Evolutionary conservation across 305 asterid genomes (phyloP), one percentile per base, ranked within the genome.

Genomic region (Coffea humblotiana): DNA sequence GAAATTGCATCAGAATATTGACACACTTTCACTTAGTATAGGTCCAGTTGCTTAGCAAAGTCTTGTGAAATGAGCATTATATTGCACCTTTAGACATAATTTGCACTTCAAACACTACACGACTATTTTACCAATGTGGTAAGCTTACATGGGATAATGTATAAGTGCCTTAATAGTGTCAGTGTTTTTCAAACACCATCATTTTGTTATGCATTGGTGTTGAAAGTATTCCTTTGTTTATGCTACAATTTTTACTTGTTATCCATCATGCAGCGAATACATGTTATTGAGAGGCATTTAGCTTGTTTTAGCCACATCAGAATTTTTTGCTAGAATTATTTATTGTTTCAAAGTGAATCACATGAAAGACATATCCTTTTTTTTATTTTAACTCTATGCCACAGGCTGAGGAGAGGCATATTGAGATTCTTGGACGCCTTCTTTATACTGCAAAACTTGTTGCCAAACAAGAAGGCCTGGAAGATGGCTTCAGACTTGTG

Each of bases 401-500:
- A 71, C 80, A 94, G 98, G 97, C 97, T 66, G 97, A 92, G 83
- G 94, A 90, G 91, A 90, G 71, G 88, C 93, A 92, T 72, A 72
- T 81, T 63, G 91, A 91, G 82, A 87, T 92, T 87, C 93, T 94
- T 56, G 98, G 98, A 16, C 92, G 64, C 49, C 98, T 94, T 78
- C 88, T 94, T 58, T 90, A 90, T 88, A 86, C 94, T n/a, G 96
- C 97, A 58, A 94, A 92, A 88, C 88, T 94, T 19, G 85, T 94
- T 60, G 97, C 98, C n/a, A 91, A 92, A 85, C 98, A 91, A 85
- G 97, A 92, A 86, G 97, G 96, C 74, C 97, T 94, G 43, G 93
- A 83, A 0, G 94, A 91, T 21, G 98, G 97, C 63, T 94, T 86
- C 90, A 91, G 98, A 83, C 82, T 94, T 65, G 97, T 94, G 88